A percentile compares a stretch with the other conserved stretches of the same genome.
Evolutionary conservation across 441 rosid species (phyloP).

Genomic region (Lepidium campestre): DNA sequence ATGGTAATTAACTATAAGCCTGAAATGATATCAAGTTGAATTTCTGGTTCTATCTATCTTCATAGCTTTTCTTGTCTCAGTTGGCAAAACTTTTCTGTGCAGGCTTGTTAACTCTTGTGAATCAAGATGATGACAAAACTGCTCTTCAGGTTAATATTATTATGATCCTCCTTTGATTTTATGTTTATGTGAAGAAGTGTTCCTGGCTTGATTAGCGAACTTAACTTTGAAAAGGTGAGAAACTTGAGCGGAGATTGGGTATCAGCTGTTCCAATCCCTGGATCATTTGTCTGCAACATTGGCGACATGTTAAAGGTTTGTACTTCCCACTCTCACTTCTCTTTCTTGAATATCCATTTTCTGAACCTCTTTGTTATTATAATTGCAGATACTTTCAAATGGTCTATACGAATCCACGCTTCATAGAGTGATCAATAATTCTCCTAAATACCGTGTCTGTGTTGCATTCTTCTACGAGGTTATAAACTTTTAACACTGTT

Average conservation of each 20-base stretch:
- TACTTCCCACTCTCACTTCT: background rate
- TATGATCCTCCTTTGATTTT: background rate
- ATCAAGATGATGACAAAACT: constrained; percentile 81
- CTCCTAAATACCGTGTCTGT: constrained; percentile 54
- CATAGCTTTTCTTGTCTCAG: background rate
- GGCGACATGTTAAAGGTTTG: constrained; percentile 94
- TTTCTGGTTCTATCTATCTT: constrained; percentile 1
- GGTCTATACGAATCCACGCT: constrained; percentile 79
- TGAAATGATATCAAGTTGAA: background rate
- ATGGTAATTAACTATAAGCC: constrained; percentile 41
- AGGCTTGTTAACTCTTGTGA: constrained; percentile 85
- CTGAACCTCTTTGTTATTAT: background rate
- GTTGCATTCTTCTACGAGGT: constrained; percentile 86
- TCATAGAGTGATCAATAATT: constrained; percentile 61
- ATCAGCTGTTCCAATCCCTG: constrained; percentile 76
- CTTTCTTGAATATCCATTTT: background rate
- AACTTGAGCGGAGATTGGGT: constrained; percentile 79
- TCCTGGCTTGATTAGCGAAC: background rate
- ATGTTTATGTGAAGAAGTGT: background rate
- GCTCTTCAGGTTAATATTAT: constrained; percentile 68
- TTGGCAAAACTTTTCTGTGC: background rate
- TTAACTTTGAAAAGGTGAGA: constrained; percentile 43
- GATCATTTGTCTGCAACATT: constrained; percentile 84
- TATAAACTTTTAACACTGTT: background rate
- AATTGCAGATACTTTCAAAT: constrained; percentile 60